Evolutionary conservation across 164 flowering plant genomes (phyloP).

Genomic region (Aristolochia fimbriata): DNA sequence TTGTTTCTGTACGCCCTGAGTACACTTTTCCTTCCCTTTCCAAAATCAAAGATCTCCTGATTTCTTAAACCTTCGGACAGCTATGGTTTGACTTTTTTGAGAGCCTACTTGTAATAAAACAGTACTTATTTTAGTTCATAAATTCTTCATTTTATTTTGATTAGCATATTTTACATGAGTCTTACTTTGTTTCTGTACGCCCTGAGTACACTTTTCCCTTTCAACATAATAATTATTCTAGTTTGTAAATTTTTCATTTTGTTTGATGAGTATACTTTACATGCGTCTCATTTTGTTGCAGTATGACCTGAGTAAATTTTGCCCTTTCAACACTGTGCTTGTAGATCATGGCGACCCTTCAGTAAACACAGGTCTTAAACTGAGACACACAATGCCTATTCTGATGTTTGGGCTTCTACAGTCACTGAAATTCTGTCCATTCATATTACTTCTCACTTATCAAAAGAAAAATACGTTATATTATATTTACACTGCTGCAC

Average conservation of each 20-base stretch:
- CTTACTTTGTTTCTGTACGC: no score
- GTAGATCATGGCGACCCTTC: slow-evolving; percentile 94
- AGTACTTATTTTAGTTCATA: no score
- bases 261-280: background rate
- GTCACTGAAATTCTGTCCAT: background rate
- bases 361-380: slow-evolving; percentile 63
- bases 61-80: no score
- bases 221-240: background rate
- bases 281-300: slow-evolving; percentile 25
- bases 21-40: background rate
- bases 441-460: background rate
- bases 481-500: no score
- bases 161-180: no score
- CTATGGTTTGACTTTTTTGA: no score
- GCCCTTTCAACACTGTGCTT: slow-evolving; percentile 87
- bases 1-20: no score
- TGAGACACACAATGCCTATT: background rate
- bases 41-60: no score
- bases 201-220: background rate
- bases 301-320: slow-evolving; percentile 83
- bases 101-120: no score
- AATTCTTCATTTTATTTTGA: no score
- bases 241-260: background rate
- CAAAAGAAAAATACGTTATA: no score
- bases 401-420: background rate